phyloP scores from a whole-genome alignment of 2,329 filamentous ascomycete genomes.

The Dothideomycetes sp. region DNA sequence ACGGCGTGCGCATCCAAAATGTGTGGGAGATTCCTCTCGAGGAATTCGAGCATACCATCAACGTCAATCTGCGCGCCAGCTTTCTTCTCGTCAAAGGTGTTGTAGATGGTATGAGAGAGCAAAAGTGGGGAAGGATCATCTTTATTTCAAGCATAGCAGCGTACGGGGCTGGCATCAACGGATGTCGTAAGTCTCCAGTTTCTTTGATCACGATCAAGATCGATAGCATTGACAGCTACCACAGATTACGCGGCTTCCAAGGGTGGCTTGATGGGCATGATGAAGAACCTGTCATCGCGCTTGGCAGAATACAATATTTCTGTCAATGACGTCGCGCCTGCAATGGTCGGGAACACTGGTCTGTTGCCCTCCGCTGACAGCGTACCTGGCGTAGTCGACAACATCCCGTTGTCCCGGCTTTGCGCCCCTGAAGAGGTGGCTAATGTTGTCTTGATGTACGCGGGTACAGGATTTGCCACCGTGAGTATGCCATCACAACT shows the following conservation, averaged over 20 bases:
- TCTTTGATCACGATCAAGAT: no score
- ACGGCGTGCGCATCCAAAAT: constrained; percentile 48
- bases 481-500: constrained; percentile 3
- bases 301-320: constrained; percentile 51
- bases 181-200: constrained; percentile 31
- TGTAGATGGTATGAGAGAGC: constrained; percentile 48
- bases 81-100: constrained; percentile 52
- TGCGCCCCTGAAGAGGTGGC: constrained; percentile 50
- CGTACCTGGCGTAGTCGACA: constrained; percentile 44
- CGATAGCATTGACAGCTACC: background rate
- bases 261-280: constrained; percentile 48
- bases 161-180: constrained; percentile 53
- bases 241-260: constrained; percentile 17
- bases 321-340: constrained; percentile 57
- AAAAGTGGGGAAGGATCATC: constrained; percentile 53
- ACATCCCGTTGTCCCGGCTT: constrained; percentile 48
- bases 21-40: constrained; percentile 48
- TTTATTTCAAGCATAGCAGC: constrained; percentile 55
- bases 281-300: constrained; percentile 51
- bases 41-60: constrained; percentile 53
- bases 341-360: constrained; percentile 48
- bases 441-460: constrained; percentile 50
- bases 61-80: constrained; percentile 50
- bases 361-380: constrained; percentile 47
- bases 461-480: constrained; percentile 39